These are phyloP conservation scores for Millerozyma miso DNA, from an alignment of 805 yeast genomes.

Conservation along the genomic window DNA sequence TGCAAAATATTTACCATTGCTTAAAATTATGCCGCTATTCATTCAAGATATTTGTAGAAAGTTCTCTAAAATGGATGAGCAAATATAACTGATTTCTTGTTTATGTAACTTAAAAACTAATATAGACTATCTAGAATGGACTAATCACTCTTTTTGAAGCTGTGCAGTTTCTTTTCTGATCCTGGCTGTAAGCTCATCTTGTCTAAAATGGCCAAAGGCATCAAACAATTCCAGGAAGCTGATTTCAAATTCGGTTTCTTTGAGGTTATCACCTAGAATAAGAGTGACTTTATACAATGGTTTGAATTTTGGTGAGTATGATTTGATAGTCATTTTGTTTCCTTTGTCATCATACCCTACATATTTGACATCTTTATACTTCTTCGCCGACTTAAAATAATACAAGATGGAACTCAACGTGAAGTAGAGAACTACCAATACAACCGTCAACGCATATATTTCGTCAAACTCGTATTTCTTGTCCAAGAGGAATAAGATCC, in stretches of 20 bases:
- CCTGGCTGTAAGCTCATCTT: slow-evolving; percentile 14
- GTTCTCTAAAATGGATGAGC: slow-evolving; percentile 36
- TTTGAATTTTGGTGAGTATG: slow-evolving; percentile 41
- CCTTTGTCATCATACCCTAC: slow-evolving; percentile 35
- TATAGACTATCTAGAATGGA: no score
- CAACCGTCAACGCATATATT: slow-evolving; percentile 28
- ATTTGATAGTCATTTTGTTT: slow-evolving; percentile 34
- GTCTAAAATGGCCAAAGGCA: slow-evolving; percentile 41
- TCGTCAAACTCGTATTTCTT: slow-evolving; percentile 45
- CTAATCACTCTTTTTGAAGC: slow-evolving; percentile 7
- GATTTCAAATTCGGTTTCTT: slow-evolving; percentile 14
- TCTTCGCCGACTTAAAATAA: slow-evolving; percentile 26
- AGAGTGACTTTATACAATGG: slow-evolving; percentile 42
- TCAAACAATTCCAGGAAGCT: slow-evolving; percentile 44
- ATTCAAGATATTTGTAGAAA: slow-evolving; percentile 33
- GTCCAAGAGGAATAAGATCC: slow-evolving; percentile 43
- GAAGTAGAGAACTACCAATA: slow-evolving; percentile 35
- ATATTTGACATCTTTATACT: slow-evolving; percentile 44
- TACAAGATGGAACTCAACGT: slow-evolving; percentile 29
- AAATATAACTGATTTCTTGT: slow-evolving; percentile 12
- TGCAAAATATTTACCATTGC: slow-evolving; percentile 40
- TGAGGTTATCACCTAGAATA: slow-evolving; percentile 20
- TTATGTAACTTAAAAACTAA: no score
- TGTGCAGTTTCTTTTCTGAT: slow-evolving; percentile 5
- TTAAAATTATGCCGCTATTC: slow-evolving; percentile 39